These are phyloP conservation scores for Malania oleifera DNA, from an alignment of 164 flowering plant species.

Conservation along the genomic window DNA sequence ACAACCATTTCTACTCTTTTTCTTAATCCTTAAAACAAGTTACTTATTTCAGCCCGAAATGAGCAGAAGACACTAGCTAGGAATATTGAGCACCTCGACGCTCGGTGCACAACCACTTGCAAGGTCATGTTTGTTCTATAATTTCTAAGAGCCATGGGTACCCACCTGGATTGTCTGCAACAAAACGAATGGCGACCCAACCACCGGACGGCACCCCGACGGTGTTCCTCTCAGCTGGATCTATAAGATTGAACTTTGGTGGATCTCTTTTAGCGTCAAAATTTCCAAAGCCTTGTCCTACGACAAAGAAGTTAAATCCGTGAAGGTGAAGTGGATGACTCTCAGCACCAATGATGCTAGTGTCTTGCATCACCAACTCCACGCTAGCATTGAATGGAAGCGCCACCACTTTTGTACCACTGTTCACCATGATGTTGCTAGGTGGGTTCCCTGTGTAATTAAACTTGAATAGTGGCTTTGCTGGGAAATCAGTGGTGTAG, in stretches of 20 bases:
- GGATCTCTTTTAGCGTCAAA: conserved; percentile 41
- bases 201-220: conserved; percentile 52
- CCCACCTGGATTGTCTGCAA: conserved; percentile 57
- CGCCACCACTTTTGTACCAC: conserved; percentile 37
- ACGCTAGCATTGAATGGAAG: conserved; percentile 41
- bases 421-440: conserved; percentile 34
- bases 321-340: conserved; percentile 61
- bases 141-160: not conserved
- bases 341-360: conserved; percentile 47
- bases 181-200: conserved; percentile 56
- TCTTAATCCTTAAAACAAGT: too few relatives aligned
- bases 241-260: conserved; percentile 39
- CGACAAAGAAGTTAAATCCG: conserved; percentile 50
- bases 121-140: too few relatives aligned
- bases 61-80: too few relatives aligned
- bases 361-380: conserved; percentile 55
- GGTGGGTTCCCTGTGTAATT: conserved; percentile 51
- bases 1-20: conserved; percentile 5
- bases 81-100: too few relatives aligned
- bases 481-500: conserved; percentile 50
- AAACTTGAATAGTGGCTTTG: conserved; percentile 24
- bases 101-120: too few relatives aligned
- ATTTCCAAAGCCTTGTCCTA: conserved; percentile 55
- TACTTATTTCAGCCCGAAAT: too few relatives aligned
- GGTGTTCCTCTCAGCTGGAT: conserved; percentile 58